These are phyloP conservation scores for Vigna angularis DNA, from an alignment of 306 rosid genomes.

Conservation along the genomic window DNA sequence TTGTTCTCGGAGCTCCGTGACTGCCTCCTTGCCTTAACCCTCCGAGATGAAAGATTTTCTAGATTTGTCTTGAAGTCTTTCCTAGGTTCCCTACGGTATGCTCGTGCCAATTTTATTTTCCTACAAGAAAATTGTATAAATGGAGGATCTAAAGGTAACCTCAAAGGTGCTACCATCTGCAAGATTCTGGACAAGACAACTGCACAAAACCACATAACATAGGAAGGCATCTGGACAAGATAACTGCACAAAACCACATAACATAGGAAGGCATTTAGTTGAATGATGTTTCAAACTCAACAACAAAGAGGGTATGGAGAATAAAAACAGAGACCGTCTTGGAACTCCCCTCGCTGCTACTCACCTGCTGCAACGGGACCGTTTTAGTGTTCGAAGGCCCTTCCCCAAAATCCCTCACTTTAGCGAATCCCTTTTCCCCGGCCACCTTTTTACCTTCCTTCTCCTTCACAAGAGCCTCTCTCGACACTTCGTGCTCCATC, in stretches of 20 bases:
- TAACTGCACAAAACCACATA: constrained; percentile 60
- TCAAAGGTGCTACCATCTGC: constrained; percentile 69
- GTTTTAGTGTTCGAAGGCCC: constrained; percentile 76
- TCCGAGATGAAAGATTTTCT: constrained; percentile 38
- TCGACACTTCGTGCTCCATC: constrained; percentile 68
- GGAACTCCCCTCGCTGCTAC: constrained; percentile 68
- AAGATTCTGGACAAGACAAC: constrained; percentile 30
- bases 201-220: too few species aligned
- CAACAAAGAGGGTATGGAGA: constrained; percentile 5
- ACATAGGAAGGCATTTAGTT: constrained; percentile 33
- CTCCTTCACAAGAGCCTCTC: constrained; percentile 50
- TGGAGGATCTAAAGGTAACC: constrained; percentile 57
- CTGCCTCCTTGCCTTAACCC: constrained; percentile 60
- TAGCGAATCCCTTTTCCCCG: constrained; percentile 31
- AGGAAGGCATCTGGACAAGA: constrained; percentile 54
- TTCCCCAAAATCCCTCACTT: constrained; percentile 61
- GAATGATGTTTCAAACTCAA: constrained; percentile 14
- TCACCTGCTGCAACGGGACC: constrained; percentile 54
- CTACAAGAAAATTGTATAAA: constrained; percentile 58
- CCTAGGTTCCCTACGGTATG: too few species aligned
- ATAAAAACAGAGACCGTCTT: constrained; percentile 45
- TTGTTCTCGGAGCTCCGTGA: constrained; percentile 55
- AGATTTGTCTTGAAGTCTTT: too few species aligned
- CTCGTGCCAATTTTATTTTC: constrained; percentile 66
- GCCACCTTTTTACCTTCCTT: constrained; percentile 51